Evolutionary conservation across 1,139 yeast genomes (phyloP).

Genomic region (Pichia sp.): DNA sequence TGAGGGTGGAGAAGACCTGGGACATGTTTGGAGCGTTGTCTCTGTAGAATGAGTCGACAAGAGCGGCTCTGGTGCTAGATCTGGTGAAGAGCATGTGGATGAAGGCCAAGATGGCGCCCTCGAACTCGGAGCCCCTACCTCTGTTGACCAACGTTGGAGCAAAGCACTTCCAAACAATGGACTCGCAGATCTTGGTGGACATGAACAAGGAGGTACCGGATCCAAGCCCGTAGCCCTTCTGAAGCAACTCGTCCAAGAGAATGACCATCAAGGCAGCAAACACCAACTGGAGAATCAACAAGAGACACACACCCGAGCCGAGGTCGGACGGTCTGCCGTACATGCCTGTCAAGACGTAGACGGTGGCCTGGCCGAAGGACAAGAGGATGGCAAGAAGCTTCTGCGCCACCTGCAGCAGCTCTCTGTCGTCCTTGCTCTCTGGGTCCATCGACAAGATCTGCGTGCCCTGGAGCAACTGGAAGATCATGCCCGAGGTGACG

Average conservation of each 20-base stretch:
- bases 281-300: slow-evolving; percentile 86
- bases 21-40: slow-evolving; percentile 89
- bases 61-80: slow-evolving; percentile 85
- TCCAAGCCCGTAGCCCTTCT: slow-evolving; percentile 97
- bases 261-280: slow-evolving; percentile 92
- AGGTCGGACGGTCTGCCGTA: slow-evolving; percentile 87
- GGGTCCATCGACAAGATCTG: slow-evolving; percentile 83
- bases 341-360: slow-evolving; percentile 94
- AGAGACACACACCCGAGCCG: slow-evolving; percentile 88
- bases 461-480: slow-evolving; percentile 94
- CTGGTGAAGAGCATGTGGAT: slow-evolving; percentile 87
- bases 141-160: slow-evolving; percentile 94
- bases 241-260: slow-evolving; percentile 86
- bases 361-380: slow-evolving; percentile 95
- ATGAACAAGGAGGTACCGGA: slow-evolving; percentile 94
- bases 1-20: slow-evolving; percentile 78
- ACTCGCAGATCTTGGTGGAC: slow-evolving; percentile 97
- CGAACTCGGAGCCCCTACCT: slow-evolving; percentile 95
- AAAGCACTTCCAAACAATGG: slow-evolving; percentile 95
- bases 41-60: slow-evolving; percentile 93
- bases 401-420: slow-evolving; percentile 88
- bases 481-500: slow-evolving; percentile 91
- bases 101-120: slow-evolving; percentile 91
- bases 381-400: slow-evolving; percentile 87
- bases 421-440: slow-evolving; percentile 84